phyloP scores from a whole-genome alignment of 345 rosid genomes.

The Dipteronia dyeriana region DNA sequence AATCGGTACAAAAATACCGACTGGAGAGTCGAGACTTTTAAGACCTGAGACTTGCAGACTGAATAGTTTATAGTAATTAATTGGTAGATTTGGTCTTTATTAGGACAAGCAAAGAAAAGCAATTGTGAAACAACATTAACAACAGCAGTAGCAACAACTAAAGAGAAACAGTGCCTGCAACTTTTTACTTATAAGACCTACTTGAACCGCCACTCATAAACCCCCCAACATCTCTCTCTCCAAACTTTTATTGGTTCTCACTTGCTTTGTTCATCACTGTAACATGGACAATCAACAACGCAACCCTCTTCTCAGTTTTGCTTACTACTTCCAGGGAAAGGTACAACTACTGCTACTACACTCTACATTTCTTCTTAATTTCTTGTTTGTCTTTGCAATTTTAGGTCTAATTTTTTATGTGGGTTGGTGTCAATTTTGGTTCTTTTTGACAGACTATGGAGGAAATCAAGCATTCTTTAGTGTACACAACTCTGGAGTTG shows the following conservation, averaged over 20 bases:
- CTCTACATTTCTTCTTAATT: too few relatives aligned
- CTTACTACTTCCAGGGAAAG: slow-evolving; percentile 69
- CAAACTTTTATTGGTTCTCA: background rate
- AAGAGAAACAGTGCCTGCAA: background rate
- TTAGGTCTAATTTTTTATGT: slow-evolving; percentile 1
- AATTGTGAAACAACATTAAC: background rate
- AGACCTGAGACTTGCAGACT: background rate
- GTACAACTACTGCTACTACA: slow-evolving; percentile 18
- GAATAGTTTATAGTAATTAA: too few relatives aligned
- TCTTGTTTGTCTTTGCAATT: too few relatives aligned
- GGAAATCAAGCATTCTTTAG: slow-evolving; percentile 66
- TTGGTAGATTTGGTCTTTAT: too few relatives aligned
- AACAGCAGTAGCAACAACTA: background rate
- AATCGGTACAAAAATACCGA: background rate
- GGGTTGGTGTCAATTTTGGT: background rate
- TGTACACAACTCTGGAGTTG: slow-evolving; percentile 69
- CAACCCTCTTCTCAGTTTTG: slow-evolving; percentile 51
- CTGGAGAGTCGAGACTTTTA: too few relatives aligned
- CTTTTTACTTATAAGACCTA: slow-evolving; percentile 36
- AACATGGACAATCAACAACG: slow-evolving; percentile 67
- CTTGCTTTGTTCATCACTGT: too few relatives aligned
- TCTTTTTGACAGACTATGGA: slow-evolving; percentile 59
- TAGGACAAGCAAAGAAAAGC: background rate
- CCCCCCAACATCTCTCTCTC: slow-evolving; percentile 14
- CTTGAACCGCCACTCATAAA: slow-evolving; percentile 27